Evolutionary conservation across 306 rosid species (phyloP), one percentile per base, ranked within the genome.

Genomic region (Begonia masoniana): DNA sequence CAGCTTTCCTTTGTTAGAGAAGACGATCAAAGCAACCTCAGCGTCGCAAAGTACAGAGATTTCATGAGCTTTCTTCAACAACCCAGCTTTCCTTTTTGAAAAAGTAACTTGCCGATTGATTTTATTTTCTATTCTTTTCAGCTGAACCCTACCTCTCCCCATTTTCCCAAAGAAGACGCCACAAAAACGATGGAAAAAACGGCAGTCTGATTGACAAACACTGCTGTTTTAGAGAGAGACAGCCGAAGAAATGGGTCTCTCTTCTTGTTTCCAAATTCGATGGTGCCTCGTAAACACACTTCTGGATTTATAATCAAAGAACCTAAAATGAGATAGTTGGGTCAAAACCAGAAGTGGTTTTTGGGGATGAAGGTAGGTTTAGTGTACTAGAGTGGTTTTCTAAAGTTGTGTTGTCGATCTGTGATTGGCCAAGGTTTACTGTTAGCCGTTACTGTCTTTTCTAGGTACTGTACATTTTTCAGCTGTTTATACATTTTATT

Each of bases 21-120:
- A 78, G 58, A 78, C 66, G 71, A 78, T 70, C 72, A 78, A 61
- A 74, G 72, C 83, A 10, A 78, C 83, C 58, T 78, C 83, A 61
- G 83, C 83, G 63, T 78, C 83, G 43, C 83, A 78, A 11, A 78
- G 77, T 8, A 78, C 83, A 57, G 83, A 78, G 75, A 78, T 74
- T 66, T 78, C 83, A 48, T 78, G 78, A 0, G 83, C 80, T 62
- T 78, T 78, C 77, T 78, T 78, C 43, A 67, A 51, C 50, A 78
- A 68, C 13, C 83, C 83, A 41, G 12, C 54, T 68, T 74, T 74
- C 15, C 83, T 78, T 74, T 78, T 78, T 6, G 83, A 78, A 67
- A 78, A 78, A 7, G 83, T 78, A 10, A 78, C 83, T 47, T 74
- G 80, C 4, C 79, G 61, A 43, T 78, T 78, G 72, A 78, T 74